Base-by-base conservation (phyloP, 2,329 filamentous ascomycete species). In the Neocucurbitaria cava region DNA sequence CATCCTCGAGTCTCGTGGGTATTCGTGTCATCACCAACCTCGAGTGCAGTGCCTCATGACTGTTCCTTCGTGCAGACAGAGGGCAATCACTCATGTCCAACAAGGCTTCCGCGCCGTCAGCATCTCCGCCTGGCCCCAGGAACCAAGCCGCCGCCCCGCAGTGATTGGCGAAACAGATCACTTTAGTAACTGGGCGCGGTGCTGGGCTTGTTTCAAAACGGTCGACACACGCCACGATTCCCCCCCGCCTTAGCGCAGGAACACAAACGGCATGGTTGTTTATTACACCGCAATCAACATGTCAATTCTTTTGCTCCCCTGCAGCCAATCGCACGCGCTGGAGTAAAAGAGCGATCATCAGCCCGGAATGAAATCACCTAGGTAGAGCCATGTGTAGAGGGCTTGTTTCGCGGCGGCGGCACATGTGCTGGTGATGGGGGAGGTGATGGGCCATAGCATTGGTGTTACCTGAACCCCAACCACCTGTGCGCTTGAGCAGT, bases 171-270 rank as follows among this genome's bases (percentile, higher is more conserved):
- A 44, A 33, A 43, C 58, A 5, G 53, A 46, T 42, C 54, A 43
- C 53, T 54, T 35, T 56, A 49, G 53, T 49, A 30, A 47, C 56
- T 54, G 46, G 58, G 52, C 59, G 64, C n/a, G n/a, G n/a, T 26
- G 24, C 24, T 26, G 24, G 24, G 24, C 24, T 9, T 26, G 24
- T 66, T 66, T 66, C 62, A 55, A 65, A 68, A 68, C 64, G 48
- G 18, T 28, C n/a, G n/a, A n/a, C 26, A 40, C 30, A 30, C 10
- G 54, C 28, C 9, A 42, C 36, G 46, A 46, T 46, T 17, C 26
- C 24, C 26, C 24, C 17, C 17, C 30, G 24, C 41, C 31, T 42
- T 46, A 43, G 56, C 38, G 44, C 48, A 57, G 23, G 21, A 35
- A 58, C 54, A 52, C 47, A 54, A 59, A 52, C 50, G 49, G 44